Percentiles rank a stretch among this genome's conserved stretches.
phyloP scores from a whole-genome alignment of 2,329 filamentous ascomycete genomes.

The Fusarium bulbicola region DNA sequence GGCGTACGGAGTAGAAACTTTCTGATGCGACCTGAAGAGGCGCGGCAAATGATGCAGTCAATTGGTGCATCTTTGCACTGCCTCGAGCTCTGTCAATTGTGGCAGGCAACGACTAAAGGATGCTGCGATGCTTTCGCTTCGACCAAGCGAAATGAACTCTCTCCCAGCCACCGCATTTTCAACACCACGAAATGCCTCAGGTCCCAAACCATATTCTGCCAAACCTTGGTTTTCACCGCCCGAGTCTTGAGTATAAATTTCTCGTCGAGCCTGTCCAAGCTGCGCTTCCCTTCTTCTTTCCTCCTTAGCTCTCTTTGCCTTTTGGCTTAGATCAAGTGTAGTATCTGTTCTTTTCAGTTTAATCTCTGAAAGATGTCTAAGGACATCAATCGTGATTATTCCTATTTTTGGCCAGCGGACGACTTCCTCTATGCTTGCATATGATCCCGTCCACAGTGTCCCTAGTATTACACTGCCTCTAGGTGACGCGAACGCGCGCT shows the following conservation, averaged over 20 bases:
- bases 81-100: neutral
- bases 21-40: neutral
- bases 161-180: slow-evolving; percentile 16
- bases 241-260: slow-evolving; percentile 33
- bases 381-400: slow-evolving; percentile 80
- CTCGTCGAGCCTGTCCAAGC: slow-evolving; percentile 2
- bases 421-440: slow-evolving; percentile 51
- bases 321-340: slow-evolving; percentile 92
- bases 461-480: slow-evolving; percentile 55
- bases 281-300: slow-evolving; percentile 42
- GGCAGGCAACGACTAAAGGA: neutral
- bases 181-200: neutral
- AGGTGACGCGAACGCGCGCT: slow-evolving; percentile 48
- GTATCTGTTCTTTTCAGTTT: slow-evolving; percentile 98
- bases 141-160: slow-evolving; percentile 6
- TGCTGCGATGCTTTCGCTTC: neutral
- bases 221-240: neutral
- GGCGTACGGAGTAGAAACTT: too few species aligned
- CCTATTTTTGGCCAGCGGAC: slow-evolving; percentile 62
- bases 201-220: slow-evolving; percentile 5
- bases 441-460: slow-evolving; percentile 49
- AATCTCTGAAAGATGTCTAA: slow-evolving; percentile 88
- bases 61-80: neutral
- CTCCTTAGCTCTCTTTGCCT: slow-evolving; percentile 58
- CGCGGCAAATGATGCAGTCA: neutral